Conservation (phyloP, 768 basidiomycete species). For the Rhodotorula graminis region DNA sequence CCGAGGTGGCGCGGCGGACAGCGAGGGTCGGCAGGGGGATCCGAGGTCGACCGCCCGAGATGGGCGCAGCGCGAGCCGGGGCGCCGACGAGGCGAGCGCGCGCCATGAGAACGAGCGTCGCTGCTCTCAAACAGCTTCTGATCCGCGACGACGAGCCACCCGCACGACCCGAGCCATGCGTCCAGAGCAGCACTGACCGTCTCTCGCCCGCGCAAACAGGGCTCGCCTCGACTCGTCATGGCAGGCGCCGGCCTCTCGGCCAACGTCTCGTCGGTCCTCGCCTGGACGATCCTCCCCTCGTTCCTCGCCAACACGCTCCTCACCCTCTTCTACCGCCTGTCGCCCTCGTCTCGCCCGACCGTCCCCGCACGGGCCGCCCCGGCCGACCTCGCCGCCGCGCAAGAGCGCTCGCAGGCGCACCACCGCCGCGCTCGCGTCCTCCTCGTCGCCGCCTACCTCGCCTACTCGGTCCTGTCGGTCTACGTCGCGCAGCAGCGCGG, state of each 20-base stretch:
- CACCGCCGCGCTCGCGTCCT: conserved; percentile 18
- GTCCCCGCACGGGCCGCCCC: conserved; percentile 16
- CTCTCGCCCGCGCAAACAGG: neutral
- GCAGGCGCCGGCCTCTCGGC: conserved; percentile 9
- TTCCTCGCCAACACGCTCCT: conserved; percentile 26
- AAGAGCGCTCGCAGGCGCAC: conserved; percentile 12
- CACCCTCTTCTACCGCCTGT: conserved; percentile 23
- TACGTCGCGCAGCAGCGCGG: conserved; percentile 48
- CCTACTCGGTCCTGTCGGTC: conserved; percentile 43
- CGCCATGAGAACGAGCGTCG: conserved; percentile 29
- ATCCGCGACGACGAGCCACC: conserved; percentile 6
- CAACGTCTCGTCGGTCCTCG: conserved; percentile 26
- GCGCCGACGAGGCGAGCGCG: neutral
- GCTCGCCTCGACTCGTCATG: neutral
- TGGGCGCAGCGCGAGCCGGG: neutral
- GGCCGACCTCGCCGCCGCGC: conserved; percentile 6
- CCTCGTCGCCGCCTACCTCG: conserved; percentile 42
- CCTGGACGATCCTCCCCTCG: conserved; percentile 34
- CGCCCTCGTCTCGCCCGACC: conserved; percentile 14
- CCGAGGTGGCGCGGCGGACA: conserved; percentile 24
- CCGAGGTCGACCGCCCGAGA: neutral
- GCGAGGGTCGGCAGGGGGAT: neutral
- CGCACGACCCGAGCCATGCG: too few species aligned
- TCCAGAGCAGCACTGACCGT: neutral
- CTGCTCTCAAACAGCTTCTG: conserved; percentile 34